These are phyloP conservation scores for Phytophthora boehmeriae DNA, from an alignment of 352 stramenopile genomes.

Conservation along the genomic window DNA sequence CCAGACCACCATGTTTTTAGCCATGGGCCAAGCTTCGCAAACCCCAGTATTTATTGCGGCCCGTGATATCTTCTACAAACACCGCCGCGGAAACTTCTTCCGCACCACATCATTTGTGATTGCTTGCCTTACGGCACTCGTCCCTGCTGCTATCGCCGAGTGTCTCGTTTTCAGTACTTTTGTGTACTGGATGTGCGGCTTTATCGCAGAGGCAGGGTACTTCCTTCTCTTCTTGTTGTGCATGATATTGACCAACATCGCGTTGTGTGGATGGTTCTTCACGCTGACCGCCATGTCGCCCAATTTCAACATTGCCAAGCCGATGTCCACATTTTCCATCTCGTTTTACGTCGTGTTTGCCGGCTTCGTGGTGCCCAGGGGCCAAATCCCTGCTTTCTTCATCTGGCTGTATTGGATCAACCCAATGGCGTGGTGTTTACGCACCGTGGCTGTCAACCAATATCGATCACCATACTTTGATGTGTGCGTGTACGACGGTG, in stretches of 20 bases:
- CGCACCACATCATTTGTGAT: slow-evolving; percentile 59
- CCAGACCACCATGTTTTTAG: slow-evolving; percentile 69
- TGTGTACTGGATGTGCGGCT: slow-evolving; percentile 89
- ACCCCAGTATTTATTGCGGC: slow-evolving; percentile 65
- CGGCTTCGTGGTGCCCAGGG: slow-evolving; percentile 42
- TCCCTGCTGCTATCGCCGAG: slow-evolving; percentile 44
- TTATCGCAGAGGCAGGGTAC: slow-evolving; percentile 26
- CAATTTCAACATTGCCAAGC: slow-evolving; percentile 36
- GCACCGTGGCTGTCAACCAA: slow-evolving; percentile 38
- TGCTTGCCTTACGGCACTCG: slow-evolving; percentile 13
- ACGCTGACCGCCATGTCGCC: slow-evolving; percentile 28
- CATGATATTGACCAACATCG: slow-evolving; percentile 27
- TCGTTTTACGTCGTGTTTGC: slow-evolving; percentile 36
- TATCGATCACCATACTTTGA: slow-evolving; percentile 37
- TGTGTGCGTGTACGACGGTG: slow-evolving; percentile 30
- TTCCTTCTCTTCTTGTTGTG: slow-evolving; percentile 27
- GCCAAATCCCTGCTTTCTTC: slow-evolving; percentile 38
- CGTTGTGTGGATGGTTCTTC: slow-evolving; percentile 33
- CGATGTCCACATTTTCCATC: slow-evolving; percentile 38
- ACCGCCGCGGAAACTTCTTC: slow-evolving; percentile 84
- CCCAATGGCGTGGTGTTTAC: slow-evolving; percentile 48
- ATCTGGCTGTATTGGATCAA: slow-evolving; percentile 70
- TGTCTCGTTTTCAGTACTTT: slow-evolving; percentile 74
- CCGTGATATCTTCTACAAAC: slow-evolving; percentile 71
- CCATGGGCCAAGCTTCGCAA: slow-evolving; percentile 57